Evolutionary conservation across 1,139 yeast genomes (phyloP).

Genomic region (Schwanniomyces etchellsii): DNA sequence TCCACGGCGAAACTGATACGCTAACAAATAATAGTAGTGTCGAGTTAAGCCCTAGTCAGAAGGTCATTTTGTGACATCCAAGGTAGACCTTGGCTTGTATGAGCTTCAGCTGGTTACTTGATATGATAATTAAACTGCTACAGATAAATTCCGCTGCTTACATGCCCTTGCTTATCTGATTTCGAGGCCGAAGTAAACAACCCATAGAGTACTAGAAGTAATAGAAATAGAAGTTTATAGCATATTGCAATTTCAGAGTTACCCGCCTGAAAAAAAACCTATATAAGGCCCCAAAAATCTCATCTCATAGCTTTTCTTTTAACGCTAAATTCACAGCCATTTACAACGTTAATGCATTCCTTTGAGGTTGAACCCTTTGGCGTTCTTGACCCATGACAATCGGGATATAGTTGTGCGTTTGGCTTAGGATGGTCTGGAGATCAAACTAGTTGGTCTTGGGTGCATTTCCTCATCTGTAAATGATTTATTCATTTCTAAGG

Average conservation of each 20-base stretch:
- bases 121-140: too few species aligned
- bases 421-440: constrained; percentile 59
- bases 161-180: too few species aligned
- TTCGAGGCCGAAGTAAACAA: too few species aligned
- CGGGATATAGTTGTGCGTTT: constrained; percentile 47
- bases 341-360: constrained; percentile 62
- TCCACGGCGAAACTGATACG: background rate
- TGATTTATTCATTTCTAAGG: constrained; percentile 54
- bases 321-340: constrained; percentile 72
- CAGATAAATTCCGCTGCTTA: too few species aligned
- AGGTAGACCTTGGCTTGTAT: too few species aligned
- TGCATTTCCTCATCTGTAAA: constrained; percentile 65
- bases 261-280: background rate
- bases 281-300: constrained; percentile 6
- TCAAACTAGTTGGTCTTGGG: constrained; percentile 67
- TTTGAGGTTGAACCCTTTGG: constrained; percentile 73
- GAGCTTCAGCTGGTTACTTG: too few species aligned
- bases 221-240: background rate
- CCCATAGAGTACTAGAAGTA: too few species aligned
- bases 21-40: background rate
- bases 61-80: too few species aligned
- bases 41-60: background rate
- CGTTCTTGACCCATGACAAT: constrained; percentile 74
- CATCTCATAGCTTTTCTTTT: constrained; percentile 13
- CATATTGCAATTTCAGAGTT: background rate